These are phyloP conservation scores for Pseudogymnoascus sp. DNA, from an alignment of 2,329 filamentous ascomycete genomes.

Conservation along the genomic window DNA sequence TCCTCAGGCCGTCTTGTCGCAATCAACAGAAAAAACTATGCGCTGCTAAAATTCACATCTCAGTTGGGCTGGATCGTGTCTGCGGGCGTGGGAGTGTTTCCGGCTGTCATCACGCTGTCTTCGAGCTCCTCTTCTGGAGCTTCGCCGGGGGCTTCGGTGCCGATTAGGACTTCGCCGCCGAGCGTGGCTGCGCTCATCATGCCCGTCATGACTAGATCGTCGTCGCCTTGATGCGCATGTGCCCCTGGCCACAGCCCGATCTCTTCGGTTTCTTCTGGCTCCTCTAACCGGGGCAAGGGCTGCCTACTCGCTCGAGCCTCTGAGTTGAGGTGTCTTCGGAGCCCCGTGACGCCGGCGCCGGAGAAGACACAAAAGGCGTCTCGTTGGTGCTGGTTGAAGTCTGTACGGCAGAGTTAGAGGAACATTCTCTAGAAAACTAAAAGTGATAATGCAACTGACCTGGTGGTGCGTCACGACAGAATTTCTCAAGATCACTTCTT, in stretches of 20 bases:
- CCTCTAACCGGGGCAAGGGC: not conserved
- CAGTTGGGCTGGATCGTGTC: not conserved
- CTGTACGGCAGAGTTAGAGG: constrained; percentile 33
- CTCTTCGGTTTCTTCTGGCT: not conserved
- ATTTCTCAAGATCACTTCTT: constrained; percentile 71
- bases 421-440: not conserved
- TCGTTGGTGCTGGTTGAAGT: constrained; percentile 92
- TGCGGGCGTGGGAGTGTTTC: not conserved
- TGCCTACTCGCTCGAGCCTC: not conserved
- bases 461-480: constrained; percentile 75
- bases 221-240: not conserved
- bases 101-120: not conserved
- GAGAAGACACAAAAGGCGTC: constrained; percentile 98
- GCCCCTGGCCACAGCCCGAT: not conserved
- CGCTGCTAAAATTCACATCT: not conserved
- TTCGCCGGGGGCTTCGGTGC: not conserved
- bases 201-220: not conserved
- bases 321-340: constrained; percentile 68
- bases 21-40: not conserved
- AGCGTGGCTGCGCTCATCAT: not conserved
- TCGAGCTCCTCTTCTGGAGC: not conserved
- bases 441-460: constrained; percentile 38
- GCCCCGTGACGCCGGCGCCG: constrained; percentile 67
- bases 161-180: not conserved
- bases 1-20: too few species aligned